A percentile compares a stretch with the other conserved stretches of the same genome.
These are phyloP conservation scores for Parietaria judaica DNA, from an alignment of 306 rosid species.

Conservation along the genomic window DNA sequence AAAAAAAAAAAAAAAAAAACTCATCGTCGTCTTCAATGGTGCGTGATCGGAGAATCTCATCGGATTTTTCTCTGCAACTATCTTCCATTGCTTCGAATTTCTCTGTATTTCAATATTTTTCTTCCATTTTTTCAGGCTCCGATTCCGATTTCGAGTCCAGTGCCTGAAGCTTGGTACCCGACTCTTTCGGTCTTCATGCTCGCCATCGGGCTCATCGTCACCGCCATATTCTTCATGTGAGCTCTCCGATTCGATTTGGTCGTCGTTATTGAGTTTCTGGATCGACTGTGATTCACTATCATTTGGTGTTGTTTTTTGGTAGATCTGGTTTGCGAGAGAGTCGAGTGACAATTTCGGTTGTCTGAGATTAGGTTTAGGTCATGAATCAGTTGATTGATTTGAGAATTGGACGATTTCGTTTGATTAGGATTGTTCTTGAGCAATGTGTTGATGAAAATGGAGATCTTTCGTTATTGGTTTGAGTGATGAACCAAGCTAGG, in stretches of 20 bases:
- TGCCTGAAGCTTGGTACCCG: slow-evolving; percentile 76
- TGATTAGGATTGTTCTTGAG: no score
- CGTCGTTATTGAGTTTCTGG: background rate
- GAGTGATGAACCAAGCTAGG: no score
- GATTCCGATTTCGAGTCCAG: slow-evolving; percentile 80
- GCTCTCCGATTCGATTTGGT: slow-evolving; percentile 13
- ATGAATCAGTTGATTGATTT: no score
- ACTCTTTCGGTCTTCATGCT: slow-evolving; percentile 67
- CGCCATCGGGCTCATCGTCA: slow-evolving; percentile 69
- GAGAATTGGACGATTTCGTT: no score
- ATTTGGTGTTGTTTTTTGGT: background rate
- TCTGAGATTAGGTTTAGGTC: no score
- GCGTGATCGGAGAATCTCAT: background rate
- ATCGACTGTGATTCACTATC: background rate
- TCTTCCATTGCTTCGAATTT: background rate
- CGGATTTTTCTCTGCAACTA: background rate
- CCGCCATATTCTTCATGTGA: slow-evolving; percentile 95
- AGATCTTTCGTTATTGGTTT: no score
- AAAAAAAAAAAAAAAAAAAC: background rate
- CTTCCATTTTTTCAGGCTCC: slow-evolving; percentile 43
- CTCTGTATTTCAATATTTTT: background rate
- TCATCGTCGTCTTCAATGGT: slow-evolving; percentile 8
- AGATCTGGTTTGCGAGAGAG: background rate
- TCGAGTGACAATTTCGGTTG: no score
- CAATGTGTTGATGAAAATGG: no score